These are phyloP conservation scores for Funneliformis geosporum DNA, from an alignment of 192 early-diverging fungal species.

Conservation along the genomic window DNA sequence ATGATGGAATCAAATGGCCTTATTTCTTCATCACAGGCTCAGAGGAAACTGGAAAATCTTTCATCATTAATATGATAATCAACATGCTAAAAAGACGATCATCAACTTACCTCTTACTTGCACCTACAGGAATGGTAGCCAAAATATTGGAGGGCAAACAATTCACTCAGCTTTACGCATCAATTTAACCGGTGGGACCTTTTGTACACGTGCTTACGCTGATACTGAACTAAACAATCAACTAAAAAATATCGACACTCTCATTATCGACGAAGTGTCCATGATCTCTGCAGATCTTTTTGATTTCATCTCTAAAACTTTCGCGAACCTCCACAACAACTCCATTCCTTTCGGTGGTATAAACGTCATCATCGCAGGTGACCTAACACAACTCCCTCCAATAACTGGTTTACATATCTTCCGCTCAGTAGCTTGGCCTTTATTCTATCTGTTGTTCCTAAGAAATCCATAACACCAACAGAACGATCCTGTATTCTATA, in stretches of 20 bases:
- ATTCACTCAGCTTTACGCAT: background rate
- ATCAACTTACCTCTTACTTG: too few species aligned
- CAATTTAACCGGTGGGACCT: too few species aligned
- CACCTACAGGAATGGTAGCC: background rate
- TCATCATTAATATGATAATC: background rate
- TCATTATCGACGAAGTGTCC: conserved; percentile 1
- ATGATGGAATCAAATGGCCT: background rate
- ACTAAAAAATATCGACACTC: background rate
- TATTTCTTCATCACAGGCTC: background rate
- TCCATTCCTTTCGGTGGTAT: background rate
- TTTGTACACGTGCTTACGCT: background rate
- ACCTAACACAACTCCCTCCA: background rate
- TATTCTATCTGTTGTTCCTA: background rate
- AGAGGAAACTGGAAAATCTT: background rate
- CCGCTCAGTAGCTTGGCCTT: background rate
- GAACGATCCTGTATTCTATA: background rate
- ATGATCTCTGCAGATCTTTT: background rate
- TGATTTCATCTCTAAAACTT: background rate
- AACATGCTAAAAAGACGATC: background rate
- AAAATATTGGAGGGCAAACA: background rate
- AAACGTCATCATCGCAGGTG: background rate
- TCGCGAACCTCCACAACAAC: too few species aligned
- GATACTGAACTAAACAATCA: background rate
- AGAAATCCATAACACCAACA: background rate
- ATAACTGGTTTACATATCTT: background rate